Evolutionary conservation across 2,329 filamentous ascomycete species (phyloP).

Genomic region (Aspergillus japonicus): DNA sequence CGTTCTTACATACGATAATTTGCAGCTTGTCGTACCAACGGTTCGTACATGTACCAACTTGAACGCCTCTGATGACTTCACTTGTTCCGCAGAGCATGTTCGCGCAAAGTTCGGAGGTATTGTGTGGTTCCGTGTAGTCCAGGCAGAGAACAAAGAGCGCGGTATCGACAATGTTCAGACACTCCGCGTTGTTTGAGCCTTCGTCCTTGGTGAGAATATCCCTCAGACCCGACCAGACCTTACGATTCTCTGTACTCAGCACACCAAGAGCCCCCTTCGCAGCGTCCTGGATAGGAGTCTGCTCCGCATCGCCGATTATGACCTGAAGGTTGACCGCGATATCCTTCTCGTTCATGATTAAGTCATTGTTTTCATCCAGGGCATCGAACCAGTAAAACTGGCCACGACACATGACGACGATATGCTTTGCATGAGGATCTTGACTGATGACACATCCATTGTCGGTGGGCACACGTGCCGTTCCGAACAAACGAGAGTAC

Average conservation of each 20-base stretch:
- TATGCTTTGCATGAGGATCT: constrained; percentile 86
- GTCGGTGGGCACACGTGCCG: constrained; percentile 88
- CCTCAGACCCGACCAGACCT: constrained; percentile 88
- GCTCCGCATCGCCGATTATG: constrained; percentile 84
- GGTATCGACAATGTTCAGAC: constrained; percentile 90
- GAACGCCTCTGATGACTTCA: constrained; percentile 85
- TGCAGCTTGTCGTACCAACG: constrained; percentile 99
- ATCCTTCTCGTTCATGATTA: constrained; percentile 97
- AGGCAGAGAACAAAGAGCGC: constrained; percentile 89
- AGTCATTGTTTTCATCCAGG: constrained; percentile 85
- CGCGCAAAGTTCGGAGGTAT: constrained; percentile 81
- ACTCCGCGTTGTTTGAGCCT: constrained; percentile 92
- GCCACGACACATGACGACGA: constrained; percentile 89
- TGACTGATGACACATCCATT: constrained; percentile 95
- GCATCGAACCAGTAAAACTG: constrained; percentile 99
- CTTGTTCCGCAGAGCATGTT: constrained; percentile 98
- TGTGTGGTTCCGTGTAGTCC: constrained; percentile 84
- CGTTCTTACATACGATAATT: constrained; percentile 98
- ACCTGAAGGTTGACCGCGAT: constrained; percentile 87
- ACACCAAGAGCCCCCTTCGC: constrained; percentile 94
- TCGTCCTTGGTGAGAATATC: constrained; percentile 84
- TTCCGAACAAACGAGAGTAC: constrained; percentile 92
- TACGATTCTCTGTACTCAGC: constrained; percentile 92
- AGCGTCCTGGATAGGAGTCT: constrained; percentile 87
- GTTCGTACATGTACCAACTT: constrained; percentile 97